A percentile compares a stretch with the other conserved stretches of the same genome.
These are phyloP conservation scores for Botrytis pseudocinerea DNA, from an alignment of 2,329 filamentous ascomycete genomes.

Conservation along the genomic window DNA sequence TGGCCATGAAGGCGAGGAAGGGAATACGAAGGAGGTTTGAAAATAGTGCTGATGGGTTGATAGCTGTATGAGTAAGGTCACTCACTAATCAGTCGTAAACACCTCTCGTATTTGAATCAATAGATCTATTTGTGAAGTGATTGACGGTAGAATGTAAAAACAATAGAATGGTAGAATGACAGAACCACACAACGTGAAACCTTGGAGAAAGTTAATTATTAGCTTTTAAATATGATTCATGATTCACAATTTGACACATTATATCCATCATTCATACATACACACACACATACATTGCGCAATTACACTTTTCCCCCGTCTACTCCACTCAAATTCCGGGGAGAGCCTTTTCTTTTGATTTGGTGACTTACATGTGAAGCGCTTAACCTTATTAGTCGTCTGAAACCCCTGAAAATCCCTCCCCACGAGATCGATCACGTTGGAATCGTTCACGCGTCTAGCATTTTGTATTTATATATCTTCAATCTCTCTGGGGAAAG, in stretches of 20 bases:
- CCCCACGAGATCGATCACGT: not conserved
- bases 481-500: not conserved
- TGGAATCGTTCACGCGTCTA: not conserved
- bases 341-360: not conserved
- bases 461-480: not conserved
- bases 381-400: not conserved
- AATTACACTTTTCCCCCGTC: not conserved
- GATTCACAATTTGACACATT: not conserved
- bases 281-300: no score
- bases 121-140: not conserved
- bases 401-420: not conserved
- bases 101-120: not conserved
- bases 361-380: not conserved
- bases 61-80: not conserved
- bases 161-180: no score
- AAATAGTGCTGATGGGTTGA: not conserved
- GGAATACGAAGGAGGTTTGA: not conserved
- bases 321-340: constrained; percentile 1
- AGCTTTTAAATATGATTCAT: not conserved
- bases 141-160: not conserved
- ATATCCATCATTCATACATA: no score
- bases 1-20: not conserved
- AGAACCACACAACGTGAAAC: not conserved
- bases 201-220: not conserved
- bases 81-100: no score